Base-by-base conservation (phyloP, 2,329 filamentous ascomycete species). In the Talaromyces sp. region DNA sequence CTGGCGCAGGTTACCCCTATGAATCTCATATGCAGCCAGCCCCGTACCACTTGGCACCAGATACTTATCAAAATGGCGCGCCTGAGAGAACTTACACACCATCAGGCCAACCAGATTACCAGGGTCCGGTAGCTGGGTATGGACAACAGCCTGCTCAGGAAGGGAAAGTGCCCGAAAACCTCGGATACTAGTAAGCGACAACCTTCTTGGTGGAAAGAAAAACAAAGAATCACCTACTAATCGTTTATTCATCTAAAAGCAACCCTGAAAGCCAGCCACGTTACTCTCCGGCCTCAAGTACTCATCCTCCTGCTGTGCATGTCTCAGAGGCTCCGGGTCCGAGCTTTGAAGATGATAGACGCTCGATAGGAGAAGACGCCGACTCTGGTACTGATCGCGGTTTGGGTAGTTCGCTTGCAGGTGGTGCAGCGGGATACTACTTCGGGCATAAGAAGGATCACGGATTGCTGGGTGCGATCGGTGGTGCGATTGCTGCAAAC, bases 391-490 rank as follows among this genome's bases (percentile, higher is more conserved):
- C 50, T 44, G 83, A 86, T 55, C 79, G 83, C 51, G 83, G 82
- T 33, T 70, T 86, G 4, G 77, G 81, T 62, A 81, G 83, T 42
- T 78, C 82, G 3, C 67, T 85, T 3, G 80, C 78, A 13, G 84
- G 84, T 39, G 82, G 80, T 39, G 75, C 81, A 3, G 80, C 82
- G 3, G 84, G 83, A 1, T 80, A 79, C 57, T 79, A 80, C 56
- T 72, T 82, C 5, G 83, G 83, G 16, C 82, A 83, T 66, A 75
- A 81, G 59, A 79, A 75, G 19, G 74, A 80, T n/a, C 81, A 83
- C 59, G 81, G 81, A 3, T 69, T 86, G 27, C 66, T 86, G 9
- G 83, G 83, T 10, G 79, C 82, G 1, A 65, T 86, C 24, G 80
- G 81, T 3, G 83, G 83, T 50, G 83, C 82, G 0, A 75, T 86